phyloP scores from a whole-genome alignment of 2,329 filamentous ascomycete genomes.

The Rosellinia necatrix region DNA sequence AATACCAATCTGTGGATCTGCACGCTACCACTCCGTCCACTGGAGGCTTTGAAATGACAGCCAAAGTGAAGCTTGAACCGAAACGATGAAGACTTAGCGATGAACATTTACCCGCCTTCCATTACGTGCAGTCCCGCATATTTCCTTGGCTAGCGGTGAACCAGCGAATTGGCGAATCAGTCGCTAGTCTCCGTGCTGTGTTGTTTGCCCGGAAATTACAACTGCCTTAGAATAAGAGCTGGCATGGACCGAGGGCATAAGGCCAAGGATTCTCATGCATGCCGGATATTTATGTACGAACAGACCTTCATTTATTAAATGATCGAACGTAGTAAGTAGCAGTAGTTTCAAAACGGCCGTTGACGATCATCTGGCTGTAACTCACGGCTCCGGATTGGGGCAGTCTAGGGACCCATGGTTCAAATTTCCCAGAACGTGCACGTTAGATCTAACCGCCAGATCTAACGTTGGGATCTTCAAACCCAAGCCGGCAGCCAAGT shows the following conservation, averaged over 20 bases:
- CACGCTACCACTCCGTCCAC: conserved; percentile 39
- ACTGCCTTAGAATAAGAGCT: too few species aligned
- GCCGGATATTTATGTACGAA: too few species aligned
- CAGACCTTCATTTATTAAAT: too few species aligned
- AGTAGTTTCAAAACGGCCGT: neutral
- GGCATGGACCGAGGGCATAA: too few species aligned
- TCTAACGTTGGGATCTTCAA: neutral
- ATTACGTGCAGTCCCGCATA: conserved; percentile 1
- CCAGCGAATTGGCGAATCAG: too few species aligned
- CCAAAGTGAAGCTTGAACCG: conserved; percentile 36
- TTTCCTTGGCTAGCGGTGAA: too few species aligned
- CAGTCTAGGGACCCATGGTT: neutral
- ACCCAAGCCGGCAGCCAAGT: neutral
- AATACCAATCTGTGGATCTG: conserved; percentile 46
- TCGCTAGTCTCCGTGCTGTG: neutral
- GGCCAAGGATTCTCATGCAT: too few species aligned
- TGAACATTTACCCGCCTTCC: neutral
- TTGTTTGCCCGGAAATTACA: too few species aligned
- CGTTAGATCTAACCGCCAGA: neutral
- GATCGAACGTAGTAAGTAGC: conserved; percentile 2
- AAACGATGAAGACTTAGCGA: conserved; percentile 20
- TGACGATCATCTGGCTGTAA: too few species aligned
- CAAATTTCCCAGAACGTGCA: neutral
- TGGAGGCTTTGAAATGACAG: conserved; percentile 34
- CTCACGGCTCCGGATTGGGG: too few species aligned